Evolutionary conservation across 805 yeast species (phyloP), one percentile per base, ranked within the genome.

Genomic region (Starmerella potacharoeniae): DNA sequence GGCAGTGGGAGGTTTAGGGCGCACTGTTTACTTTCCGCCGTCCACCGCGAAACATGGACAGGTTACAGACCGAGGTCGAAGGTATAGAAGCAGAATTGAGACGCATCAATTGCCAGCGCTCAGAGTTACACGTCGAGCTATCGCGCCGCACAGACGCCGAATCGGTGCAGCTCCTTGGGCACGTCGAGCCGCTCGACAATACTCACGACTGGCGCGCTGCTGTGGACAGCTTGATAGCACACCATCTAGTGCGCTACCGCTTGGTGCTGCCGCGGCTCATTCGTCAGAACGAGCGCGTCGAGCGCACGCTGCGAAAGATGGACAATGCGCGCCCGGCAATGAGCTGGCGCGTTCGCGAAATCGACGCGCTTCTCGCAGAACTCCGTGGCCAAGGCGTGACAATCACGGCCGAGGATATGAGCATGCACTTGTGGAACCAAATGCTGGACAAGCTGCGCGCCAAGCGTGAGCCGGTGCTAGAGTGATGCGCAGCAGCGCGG

Each of bases 331-430:
- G 31, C 5, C 49, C 49, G 6, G 49, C 49, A n/a, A 46, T 46
- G 49, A 46, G 40, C 16, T 46, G 49, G 49, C 49, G 49, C 39
- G 40, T 34, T 17, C 16, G 40, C 10, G 49, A 46, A 13, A 46
- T 46, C 10, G 49, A 33, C 16, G n/a, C 40, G 9, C 39, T 46
- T 14, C 49, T 46, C 16, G 40, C 14, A 8, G 49, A 46, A 17
- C 39, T 46, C 28, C 13, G n/a, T 3, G 16, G 4, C 31, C 6
- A 22, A 30, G 49, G 49, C 5, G 28, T 33, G 13, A 11, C 9
- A 9, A 29, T 46, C 30, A 33, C 49, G 9, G 30, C 49, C 5
- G 30, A 16, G 9, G 49, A 46, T 6, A 46, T 46, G 31, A 46
- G 49, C 16, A 9, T 9, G 40, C 40, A 33, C 11, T 40, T 46